Evolutionary conservation across 2,329 filamentous ascomycete genomes (phyloP).

Genomic region (Hymenoscyphus fraxineus): DNA sequence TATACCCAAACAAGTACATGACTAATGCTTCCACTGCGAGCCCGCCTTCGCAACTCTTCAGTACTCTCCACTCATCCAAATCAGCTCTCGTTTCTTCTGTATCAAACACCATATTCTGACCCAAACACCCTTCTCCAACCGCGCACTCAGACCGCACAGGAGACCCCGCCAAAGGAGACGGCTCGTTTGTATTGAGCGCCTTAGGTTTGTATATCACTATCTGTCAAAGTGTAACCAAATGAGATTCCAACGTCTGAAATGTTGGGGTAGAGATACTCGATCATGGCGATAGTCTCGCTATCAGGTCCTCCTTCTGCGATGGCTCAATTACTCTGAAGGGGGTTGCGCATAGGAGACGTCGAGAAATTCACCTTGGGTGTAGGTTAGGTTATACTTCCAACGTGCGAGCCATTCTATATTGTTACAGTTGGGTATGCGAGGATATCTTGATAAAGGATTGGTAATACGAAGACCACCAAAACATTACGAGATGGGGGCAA

Average conservation of each 20-base stretch:
- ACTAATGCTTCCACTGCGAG: background rate
- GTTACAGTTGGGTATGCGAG: slow-evolving; percentile 16
- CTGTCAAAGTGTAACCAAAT: slow-evolving; percentile 25
- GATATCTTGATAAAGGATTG: background rate
- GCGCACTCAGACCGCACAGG: too few relatives aligned
- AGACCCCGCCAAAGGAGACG: slow-evolving; percentile 41
- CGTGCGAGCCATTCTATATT: slow-evolving; percentile 25
- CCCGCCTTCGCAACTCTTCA: background rate
- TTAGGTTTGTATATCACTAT: slow-evolving; percentile 33
- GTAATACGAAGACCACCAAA: background rate
- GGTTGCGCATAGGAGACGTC: slow-evolving; percentile 24
- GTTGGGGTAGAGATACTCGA: slow-evolving; percentile 49
- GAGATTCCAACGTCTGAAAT: slow-evolving; percentile 48
- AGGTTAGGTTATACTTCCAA: slow-evolving; percentile 13
- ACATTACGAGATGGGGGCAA: background rate
- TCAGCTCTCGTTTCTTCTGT: slow-evolving; percentile 39
- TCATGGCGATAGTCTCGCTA: slow-evolving; percentile 34
- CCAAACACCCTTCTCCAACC: background rate
- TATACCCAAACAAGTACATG: too few relatives aligned
- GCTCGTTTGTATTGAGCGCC: slow-evolving; percentile 51
- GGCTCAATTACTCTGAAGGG: slow-evolving; percentile 21
- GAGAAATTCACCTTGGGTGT: slow-evolving; percentile 24
- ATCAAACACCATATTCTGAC: slow-evolving; percentile 45
- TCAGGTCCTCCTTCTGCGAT: slow-evolving; percentile 26
- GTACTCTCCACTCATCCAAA: background rate